These are phyloP conservation scores for Spirogloea muscicola DNA, from an alignment of 139 green algal species.

Conservation along the genomic window DNA sequence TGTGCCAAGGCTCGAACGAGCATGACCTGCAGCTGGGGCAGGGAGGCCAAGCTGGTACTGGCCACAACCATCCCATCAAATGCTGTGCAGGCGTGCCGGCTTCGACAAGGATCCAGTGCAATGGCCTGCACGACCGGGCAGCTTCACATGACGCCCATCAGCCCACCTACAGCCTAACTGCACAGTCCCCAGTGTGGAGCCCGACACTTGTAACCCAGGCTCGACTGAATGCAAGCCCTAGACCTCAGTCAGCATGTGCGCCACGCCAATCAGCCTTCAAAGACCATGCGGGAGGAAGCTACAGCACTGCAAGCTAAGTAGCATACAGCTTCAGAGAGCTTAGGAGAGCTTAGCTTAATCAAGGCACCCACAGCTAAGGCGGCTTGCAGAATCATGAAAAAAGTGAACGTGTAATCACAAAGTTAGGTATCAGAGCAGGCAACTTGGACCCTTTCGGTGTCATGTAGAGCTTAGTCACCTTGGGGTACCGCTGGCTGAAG, in stretches of 20 bases:
- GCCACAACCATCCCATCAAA: constrained; percentile 9
- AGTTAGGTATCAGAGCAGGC: not conserved
- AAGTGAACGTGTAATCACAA: not conserved
- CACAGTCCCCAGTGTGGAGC: not conserved
- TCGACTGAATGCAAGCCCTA: not conserved
- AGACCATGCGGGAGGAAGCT: not conserved
- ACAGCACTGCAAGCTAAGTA: not conserved
- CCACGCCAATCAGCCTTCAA: not conserved
- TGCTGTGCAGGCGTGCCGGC: not conserved
- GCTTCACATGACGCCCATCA: not conserved
- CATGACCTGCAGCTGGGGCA: not conserved
- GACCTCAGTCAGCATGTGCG: not conserved
- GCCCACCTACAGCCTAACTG: not conserved
- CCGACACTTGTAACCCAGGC: not conserved
- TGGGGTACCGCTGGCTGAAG: too few species aligned
- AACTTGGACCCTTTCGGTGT: too few species aligned
- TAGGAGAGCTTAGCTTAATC: not conserved
- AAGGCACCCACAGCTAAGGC: not conserved
- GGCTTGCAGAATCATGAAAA: not conserved
- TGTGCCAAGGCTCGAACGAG: too few species aligned
- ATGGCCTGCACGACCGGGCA: not conserved
- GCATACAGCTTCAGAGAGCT: not conserved
- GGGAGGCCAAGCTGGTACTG: not conserved
- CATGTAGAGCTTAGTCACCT: not conserved
- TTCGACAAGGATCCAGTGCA: not conserved